These are phyloP conservation scores for Cordyceps tenuipes DNA, from an alignment of 2,329 filamentous ascomycete species.

Conservation along the genomic window DNA sequence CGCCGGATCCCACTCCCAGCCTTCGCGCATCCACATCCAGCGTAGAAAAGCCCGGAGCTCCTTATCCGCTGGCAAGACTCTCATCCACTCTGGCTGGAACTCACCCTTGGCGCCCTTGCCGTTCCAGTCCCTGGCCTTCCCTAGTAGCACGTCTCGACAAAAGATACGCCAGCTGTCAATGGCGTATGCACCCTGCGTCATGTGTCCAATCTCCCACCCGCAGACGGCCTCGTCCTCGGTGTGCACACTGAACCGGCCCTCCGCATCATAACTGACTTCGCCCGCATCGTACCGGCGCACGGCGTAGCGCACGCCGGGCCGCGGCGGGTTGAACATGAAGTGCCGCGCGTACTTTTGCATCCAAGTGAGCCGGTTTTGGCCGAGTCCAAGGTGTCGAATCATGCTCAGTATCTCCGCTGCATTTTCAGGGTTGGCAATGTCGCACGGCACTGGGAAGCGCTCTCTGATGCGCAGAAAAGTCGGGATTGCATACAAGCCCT, in stretches of 20 bases:
- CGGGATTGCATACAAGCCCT: slow-evolving; percentile 66
- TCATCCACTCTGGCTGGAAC: slow-evolving; percentile 86
- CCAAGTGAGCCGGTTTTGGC: slow-evolving; percentile 55
- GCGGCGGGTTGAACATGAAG: slow-evolving; percentile 60
- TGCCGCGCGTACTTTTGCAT: slow-evolving; percentile 62
- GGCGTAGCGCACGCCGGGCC: slow-evolving; percentile 43
- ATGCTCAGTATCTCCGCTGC: slow-evolving; percentile 45
- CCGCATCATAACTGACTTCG: slow-evolving; percentile 18
- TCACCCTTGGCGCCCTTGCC: slow-evolving; percentile 41
- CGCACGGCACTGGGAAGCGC: slow-evolving; percentile 57
- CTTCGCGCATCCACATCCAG: slow-evolving; percentile 89
- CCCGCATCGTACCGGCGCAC: slow-evolving; percentile 40
- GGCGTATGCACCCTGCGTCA: slow-evolving; percentile 76
- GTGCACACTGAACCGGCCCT: neutral
- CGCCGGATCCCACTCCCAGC: slow-evolving; percentile 69
- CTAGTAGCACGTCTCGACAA: slow-evolving; percentile 70
- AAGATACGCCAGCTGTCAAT: slow-evolving; percentile 92
- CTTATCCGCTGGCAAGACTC: slow-evolving; percentile 75
- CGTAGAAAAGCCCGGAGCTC: slow-evolving; percentile 78
- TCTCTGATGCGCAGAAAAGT: slow-evolving; percentile 61
- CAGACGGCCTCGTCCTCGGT: slow-evolving; percentile 23
- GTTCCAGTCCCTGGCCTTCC: slow-evolving; percentile 56
- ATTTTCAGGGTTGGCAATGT: slow-evolving; percentile 47
- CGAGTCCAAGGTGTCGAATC: slow-evolving; percentile 65
- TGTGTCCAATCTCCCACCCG: slow-evolving; percentile 76